phyloP scores from a whole-genome alignment of 495 filamentous ascomycete species.

The Tetracladium marchalianum region DNA sequence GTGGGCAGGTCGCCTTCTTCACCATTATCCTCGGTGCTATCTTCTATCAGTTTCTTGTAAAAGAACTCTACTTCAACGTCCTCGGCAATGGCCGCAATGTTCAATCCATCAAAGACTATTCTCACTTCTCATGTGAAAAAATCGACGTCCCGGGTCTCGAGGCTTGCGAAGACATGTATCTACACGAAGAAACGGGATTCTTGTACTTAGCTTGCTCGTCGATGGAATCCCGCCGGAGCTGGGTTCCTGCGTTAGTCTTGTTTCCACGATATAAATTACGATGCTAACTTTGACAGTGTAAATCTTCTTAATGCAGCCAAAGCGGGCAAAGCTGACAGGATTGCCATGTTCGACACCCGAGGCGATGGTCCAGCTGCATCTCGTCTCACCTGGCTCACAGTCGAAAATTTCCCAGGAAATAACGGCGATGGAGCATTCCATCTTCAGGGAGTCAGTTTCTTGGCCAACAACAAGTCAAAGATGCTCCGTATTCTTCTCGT shows the following conservation, averaged over 20 bases:
- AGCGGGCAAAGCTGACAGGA: constrained; percentile 15
- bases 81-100: constrained; percentile 21
- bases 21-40: constrained; percentile 6
- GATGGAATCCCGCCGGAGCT: constrained; percentile 15
- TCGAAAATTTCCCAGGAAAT: constrained; percentile 18
- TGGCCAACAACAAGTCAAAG: constrained; percentile 5
- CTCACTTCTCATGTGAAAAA: constrained; percentile 21
- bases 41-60: constrained; percentile 17
- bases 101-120: constrained; percentile 24
- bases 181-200: constrained; percentile 23
- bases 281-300: constrained; percentile 1
- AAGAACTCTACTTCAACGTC: constrained; percentile 9
- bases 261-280: background rate
- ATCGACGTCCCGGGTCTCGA: constrained; percentile 26
- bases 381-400: constrained; percentile 16
- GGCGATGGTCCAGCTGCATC: constrained; percentile 15
- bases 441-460: constrained; percentile 25
- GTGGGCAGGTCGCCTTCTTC: constrained; percentile 4
- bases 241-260: constrained; percentile 19
- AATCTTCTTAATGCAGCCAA: constrained; percentile 13
- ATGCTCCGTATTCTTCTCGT: constrained; percentile 26
- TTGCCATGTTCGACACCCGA: constrained; percentile 27
- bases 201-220: constrained; percentile 29
- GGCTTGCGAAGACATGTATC: constrained; percentile 32
- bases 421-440: constrained; percentile 21